Percentiles rank a stretch among this genome's conserved stretches.
phyloP scores from a whole-genome alignment of 805 yeast species.

The Candida berthetii region DNA sequence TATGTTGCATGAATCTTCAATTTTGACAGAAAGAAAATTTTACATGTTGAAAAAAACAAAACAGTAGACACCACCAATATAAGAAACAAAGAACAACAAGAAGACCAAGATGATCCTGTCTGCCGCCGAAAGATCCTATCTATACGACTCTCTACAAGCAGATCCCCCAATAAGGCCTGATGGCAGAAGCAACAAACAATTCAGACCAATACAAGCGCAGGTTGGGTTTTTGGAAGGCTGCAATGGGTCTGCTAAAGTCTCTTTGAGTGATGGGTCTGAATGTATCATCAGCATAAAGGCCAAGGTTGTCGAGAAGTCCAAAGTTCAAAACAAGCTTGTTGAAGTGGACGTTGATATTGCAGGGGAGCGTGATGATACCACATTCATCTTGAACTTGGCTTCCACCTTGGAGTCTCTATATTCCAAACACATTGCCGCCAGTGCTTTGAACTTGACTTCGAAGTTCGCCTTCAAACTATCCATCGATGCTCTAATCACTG shows the following conservation, averaged over 20 bases:
- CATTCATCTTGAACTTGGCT: conserved; percentile 56
- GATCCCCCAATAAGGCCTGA: conserved; percentile 76
- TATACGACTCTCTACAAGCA: conserved; percentile 63
- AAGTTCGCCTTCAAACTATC: conserved; percentile 71
- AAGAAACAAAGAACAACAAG: too few species aligned
- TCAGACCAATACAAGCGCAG: conserved; percentile 81
- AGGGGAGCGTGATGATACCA: conserved; percentile 75
- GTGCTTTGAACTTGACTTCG: conserved; percentile 55
- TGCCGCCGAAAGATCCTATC: conserved; percentile 69
- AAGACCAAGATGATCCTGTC: conserved; percentile 78
- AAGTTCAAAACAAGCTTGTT: conserved; percentile 40
- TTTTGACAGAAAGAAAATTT: neutral
- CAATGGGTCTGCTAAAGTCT: conserved; percentile 87
- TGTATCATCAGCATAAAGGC: conserved; percentile 89
- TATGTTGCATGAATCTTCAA: too few species aligned
- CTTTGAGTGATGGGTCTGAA: conserved; percentile 87
- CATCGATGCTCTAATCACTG: conserved; percentile 75
- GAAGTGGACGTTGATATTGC: conserved; percentile 78
- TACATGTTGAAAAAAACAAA: neutral
- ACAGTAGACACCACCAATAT: neutral
- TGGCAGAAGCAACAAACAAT: conserved; percentile 67
- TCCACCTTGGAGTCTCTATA: conserved; percentile 53
- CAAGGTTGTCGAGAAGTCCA: conserved; percentile 54
- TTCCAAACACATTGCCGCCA: conserved; percentile 43
- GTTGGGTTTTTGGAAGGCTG: conserved; percentile 79